A percentile compares a stretch with the other conserved stretches of the same genome.
phyloP scores from a whole-genome alignment of 2,329 filamentous ascomycete species.

The Fusarium succisae region DNA sequence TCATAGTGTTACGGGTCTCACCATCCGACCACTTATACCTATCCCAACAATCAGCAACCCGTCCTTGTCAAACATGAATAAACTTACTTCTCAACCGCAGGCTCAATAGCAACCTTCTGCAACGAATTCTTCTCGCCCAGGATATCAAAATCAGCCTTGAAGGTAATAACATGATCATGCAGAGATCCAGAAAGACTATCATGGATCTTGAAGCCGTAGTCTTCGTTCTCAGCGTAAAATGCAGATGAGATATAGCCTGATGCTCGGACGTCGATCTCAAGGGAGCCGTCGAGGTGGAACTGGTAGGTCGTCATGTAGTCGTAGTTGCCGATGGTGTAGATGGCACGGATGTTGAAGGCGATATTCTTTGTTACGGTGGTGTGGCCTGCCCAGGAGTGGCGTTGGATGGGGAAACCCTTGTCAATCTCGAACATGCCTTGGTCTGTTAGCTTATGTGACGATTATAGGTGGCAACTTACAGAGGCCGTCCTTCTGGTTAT shows the following conservation, averaged over 20 bases:
- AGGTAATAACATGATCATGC: not conserved
- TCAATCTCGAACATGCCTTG: slow-evolving; percentile 6
- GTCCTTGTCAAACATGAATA: fast-evolving
- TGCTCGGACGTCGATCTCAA: not conserved
- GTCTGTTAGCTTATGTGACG: not conserved
- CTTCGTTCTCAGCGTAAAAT: not conserved
- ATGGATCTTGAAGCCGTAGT: not conserved
- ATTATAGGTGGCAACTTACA: not conserved
- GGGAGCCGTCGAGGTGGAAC: not conserved
- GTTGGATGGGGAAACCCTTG: not conserved
- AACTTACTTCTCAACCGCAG: not conserved
- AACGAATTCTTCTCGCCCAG: not conserved
- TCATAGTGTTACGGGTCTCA: not conserved
- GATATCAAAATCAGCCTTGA: not conserved
- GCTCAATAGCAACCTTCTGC: not conserved
- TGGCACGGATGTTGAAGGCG: not conserved
- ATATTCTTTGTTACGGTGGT: slow-evolving; percentile 7
- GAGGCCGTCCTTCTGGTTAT: not conserved
- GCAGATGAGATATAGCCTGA: slow-evolving; percentile 1
- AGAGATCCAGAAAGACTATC: not conserved
- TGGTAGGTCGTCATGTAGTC: slow-evolving; percentile 3
- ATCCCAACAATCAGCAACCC: not conserved
- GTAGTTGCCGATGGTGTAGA: slow-evolving; percentile 8
- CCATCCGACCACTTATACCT: slow-evolving; percentile 1
- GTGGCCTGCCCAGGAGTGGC: not conserved